Base-by-base conservation (phyloP, 2,329 filamentous ascomycete species). In the Colletotrichum sp. region DNA sequence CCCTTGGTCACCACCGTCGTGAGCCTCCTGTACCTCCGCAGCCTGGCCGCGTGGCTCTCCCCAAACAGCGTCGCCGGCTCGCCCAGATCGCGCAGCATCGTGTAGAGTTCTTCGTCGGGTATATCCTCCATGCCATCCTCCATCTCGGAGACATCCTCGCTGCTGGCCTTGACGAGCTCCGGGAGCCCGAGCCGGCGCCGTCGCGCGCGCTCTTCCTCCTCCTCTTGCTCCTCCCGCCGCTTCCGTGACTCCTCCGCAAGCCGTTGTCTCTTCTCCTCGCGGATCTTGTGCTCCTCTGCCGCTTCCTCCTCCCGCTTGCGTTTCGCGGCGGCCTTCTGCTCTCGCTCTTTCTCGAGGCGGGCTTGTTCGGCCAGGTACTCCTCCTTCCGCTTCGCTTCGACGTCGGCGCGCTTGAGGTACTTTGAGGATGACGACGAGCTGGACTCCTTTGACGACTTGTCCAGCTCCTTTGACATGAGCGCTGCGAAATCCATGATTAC, bases 401-500 rank as follows among this genome's bases (percentile, higher is more conserved):
- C 84, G 79, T 99, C 96, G 79, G 94, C 93, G 79, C 96, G 95
- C 80, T 95, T 96, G 78, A 95, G 86, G 84, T 95, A 99, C 85
- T 98, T 98, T 81, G 94, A 93, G 44, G 85, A 78, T 68, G 86
- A 79, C 57, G 86, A 79, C 4, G 70, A 52, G 39, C 63, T 55
- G 26, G 69, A 39, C n/a, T 64, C 44, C 84, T 95, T 95, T 79
- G 93, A 90, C 79, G 93, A 90, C 85, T 97, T 98, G 81, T 95
- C 92, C 81, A 99, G 97, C 85, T 98, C 96, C 83, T 95, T 94
- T 81, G 95, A 93, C 95, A 99, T 98, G 64, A 99, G 88, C 44
- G 95, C 92, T 77, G 96, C 96, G 88, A 99, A 99, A 85, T 99
- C 96, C 97, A 99, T 99, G 79, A 77, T 89, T 82, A 77, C 67